Base-by-base conservation (phyloP, 2,329 filamentous ascomycete species). In the Stemphylium lycopersici region DNA sequence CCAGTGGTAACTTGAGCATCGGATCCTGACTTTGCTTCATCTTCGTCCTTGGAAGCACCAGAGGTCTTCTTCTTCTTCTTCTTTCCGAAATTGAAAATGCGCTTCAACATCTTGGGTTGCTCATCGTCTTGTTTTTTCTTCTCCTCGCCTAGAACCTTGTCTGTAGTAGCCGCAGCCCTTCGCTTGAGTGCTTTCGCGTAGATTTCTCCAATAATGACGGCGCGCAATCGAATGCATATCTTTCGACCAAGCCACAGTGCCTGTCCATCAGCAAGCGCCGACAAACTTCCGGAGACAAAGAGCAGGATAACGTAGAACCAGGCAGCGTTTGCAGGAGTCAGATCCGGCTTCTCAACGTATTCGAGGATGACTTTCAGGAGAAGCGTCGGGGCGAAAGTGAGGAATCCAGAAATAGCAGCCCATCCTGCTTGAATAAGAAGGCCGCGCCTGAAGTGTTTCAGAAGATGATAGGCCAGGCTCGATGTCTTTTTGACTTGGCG, bases 221-320 rank as follows among this genome's bases (percentile, higher is more conserved):
- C 93, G 59, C 93, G 89, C 38, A 98, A 83, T 58, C 91, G 89
- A 66, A 99, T 93, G 76, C 93, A 97, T 58, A 98, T 90, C 76
- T 92, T 96, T 51, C 95, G 89, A 13, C 95, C 95, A 55, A 96
- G 89, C 90, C 91, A 99, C 0, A 99, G 82, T 7, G 91, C 90
- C 74, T 95, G 90, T 16, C 90, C 90, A 74, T 95, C 91, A 29
- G 87, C 87, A 18, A 96, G 81, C 4, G 93, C 95, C 54, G 92
- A 90, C 20, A 95, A 78, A 36, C 90, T 83, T 55, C 95, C 92
- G 6, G 93, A 89, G 36, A 92, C 81, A 36, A 96, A 93, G 6
- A 99, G 84, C 2, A 96, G 82, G 41, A 96, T 91, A 41, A 98
- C 95, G 67, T 93, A 96, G 45, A 99, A 86, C 95, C 95, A 99